Percentiles rank a stretch among this genome's conserved stretches.
These are phyloP conservation scores for Ceratocystis papillata DNA, from an alignment of 2,329 filamentous ascomycete genomes.

Conservation along the genomic window DNA sequence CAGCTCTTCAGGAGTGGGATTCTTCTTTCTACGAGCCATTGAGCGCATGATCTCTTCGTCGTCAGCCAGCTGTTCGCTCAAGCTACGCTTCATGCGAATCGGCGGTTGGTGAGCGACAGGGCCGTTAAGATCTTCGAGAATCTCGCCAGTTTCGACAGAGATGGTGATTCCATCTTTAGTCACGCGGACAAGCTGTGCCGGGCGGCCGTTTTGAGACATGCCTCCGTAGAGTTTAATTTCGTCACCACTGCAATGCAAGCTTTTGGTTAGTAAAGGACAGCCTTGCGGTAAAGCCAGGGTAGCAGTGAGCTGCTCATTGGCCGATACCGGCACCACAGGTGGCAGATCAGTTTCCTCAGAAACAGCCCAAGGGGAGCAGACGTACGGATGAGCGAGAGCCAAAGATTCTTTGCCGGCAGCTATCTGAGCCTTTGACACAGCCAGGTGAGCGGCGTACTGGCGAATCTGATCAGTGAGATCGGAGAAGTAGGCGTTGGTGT, in stretches of 20 bases:
- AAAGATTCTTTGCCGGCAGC: conserved; percentile 51
- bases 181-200: conserved; percentile 72
- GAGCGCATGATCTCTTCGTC: conserved; percentile 77
- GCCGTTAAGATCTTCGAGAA: conserved; percentile 43
- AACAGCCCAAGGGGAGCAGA: conserved; percentile 28
- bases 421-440: conserved; percentile 46
- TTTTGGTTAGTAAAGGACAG: conserved; percentile 28
- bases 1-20: conserved; percentile 72
- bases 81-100: conserved; percentile 53
- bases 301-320: background rate
- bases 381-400: conserved; percentile 40
- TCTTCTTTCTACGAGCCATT: conserved; percentile 94
- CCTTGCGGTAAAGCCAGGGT: background rate
- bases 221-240: conserved; percentile 74
- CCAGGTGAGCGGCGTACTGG: conserved; percentile 77
- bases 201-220: conserved; percentile 67
- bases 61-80: conserved; percentile 60
- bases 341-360: conserved; percentile 25
- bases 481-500: conserved; percentile 93
- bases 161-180: conserved; percentile 70
- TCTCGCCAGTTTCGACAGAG: conserved; percentile 61
- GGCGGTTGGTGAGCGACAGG: conserved; percentile 34
- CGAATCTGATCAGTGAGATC: conserved; percentile 90
- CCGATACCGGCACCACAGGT: background rate
- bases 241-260: conserved; percentile 39